A percentile compares a stretch with the other conserved stretches of the same genome.
These are phyloP conservation scores for Erodium moschatum DNA, from an alignment of 441 rosid species.

Conservation along the genomic window DNA sequence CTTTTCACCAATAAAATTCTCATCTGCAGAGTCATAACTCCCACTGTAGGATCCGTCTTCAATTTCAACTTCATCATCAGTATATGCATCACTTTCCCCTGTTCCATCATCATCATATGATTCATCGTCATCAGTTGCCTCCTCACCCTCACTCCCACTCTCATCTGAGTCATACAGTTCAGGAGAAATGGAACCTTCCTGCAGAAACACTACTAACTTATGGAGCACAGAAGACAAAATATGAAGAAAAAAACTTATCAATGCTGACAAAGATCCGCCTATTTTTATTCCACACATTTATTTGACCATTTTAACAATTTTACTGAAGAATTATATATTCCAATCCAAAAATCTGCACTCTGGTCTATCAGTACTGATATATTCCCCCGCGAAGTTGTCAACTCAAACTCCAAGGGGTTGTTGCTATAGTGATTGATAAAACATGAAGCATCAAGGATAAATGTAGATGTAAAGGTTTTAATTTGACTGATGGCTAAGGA, in stretches of 20 bases:
- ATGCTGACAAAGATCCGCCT: neutral
- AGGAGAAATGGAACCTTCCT: constrained; percentile 70
- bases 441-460: neutral
- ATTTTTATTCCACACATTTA: neutral
- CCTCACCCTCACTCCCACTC: constrained; percentile 75
- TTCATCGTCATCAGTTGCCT: constrained; percentile 73
- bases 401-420: neutral
- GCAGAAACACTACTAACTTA: constrained; percentile 29
- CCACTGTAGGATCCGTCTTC: constrained; percentile 34
- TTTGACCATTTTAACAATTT: neutral
- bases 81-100: constrained; percentile 30
- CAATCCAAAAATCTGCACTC: neutral
- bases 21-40: constrained; percentile 36
- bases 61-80: constrained; percentile 45
- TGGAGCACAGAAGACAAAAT: constrained; percentile 24
- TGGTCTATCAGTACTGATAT: neutral
- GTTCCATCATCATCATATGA: constrained; percentile 52
- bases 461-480: neutral
- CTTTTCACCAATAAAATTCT: constrained; percentile 35
- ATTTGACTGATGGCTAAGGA: neutral
- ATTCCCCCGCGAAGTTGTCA: neutral
- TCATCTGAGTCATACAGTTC: constrained; percentile 75
- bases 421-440: neutral
- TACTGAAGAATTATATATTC: neutral
- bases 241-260: neutral